Evolutionary conservation across 208 protist species (phyloP), one percentile per base, ranked within the genome.

Genomic region (Leishmania tropica): DNA sequence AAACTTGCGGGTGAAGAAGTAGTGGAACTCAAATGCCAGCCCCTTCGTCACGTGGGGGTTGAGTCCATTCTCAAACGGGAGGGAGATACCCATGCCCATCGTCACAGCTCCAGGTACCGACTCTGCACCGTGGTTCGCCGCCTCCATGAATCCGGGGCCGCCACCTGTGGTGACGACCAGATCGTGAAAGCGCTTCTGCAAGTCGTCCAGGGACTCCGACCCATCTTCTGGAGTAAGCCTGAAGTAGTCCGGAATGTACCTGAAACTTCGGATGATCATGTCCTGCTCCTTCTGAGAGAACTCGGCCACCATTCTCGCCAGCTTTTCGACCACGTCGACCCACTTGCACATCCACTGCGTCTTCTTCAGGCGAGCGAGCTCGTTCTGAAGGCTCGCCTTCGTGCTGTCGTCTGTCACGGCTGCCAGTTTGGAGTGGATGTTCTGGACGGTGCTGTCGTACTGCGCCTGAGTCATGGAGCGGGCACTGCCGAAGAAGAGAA

Each of bases 1-100:
- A 81, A 91, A 98, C 88, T 98, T 98, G 53, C 96, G 94, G 4
- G 96, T 97, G 82, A 98, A 98, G 87, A 98, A 98, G 92, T 98
- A 98, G 90, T 98, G 96, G 83, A 98, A 98, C 86, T 97, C 93
- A 80, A 98, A 98, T 8, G 94, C 96, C 28, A 98, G 88, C n/a
- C 91, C 92, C 24, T 90, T 51, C 3, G 91, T 92, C 58, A 98
- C 96, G 81, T 96, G 96, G 13, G 78, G 84, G 80, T 98, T 98
- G 60, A 98, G 89, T 0, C 96, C 96, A 80, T 95, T 96, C 84
- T 98, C 96, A 77, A 98, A 98, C 0, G 96, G 96, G 42, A 98
- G 90, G 0, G 95, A 97, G 76, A 98, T 98, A 47, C 94, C 95
- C 95, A 98, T 98, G 62, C 96, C 96, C 76, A 98, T 98, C 58